Base-by-base conservation (phyloP, 192 early-diverging fungal species). In the Rhizoclosmatium sp. region DNA sequence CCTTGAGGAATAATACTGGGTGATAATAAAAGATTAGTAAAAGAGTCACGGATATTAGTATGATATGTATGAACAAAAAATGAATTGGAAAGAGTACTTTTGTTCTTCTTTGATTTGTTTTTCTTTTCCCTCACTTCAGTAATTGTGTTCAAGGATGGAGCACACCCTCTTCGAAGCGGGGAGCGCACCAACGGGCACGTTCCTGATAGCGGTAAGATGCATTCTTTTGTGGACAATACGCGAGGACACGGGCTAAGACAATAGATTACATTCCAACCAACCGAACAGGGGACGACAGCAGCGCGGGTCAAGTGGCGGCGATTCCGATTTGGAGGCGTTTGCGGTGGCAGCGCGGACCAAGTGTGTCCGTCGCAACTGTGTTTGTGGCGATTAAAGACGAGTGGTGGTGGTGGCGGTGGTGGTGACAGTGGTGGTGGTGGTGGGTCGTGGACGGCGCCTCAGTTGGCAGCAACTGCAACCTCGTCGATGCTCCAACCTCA, bases 291-390 rank as follows among this genome's bases (percentile, higher is more conserved):
- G 10, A 7, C 60, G 10, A 21, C 60, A 5, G 60, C 21, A 7
- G 60, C 60, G 21, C 60, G 60, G 14, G 21, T 62, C 19, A 62
- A 62, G 39, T 62, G 60, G 60, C 60, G 60, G 10, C 60, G 60
- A 4, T 23, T 62, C 14, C 60, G 60, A 19, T 10, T 10, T 41
- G 56, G n/a, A 14, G 56, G n/a, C 56, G 56, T 58, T 21, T 58
- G 56, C 56, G 56, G n/a, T 58, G n/a, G n/a, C 56, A 58, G n/a
- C 56, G 56, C 14, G 14, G 56, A 31, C 31, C 31, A 31, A 31
- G 31, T 31, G 31, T 31, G 31, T 5, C 66, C 44, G 42, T 12
- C 23, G 66, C 66, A 44, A 12, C 66, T 47, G 47, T 62, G 60
- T 21, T 9, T 23, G 21, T 62, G 60, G 60, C 7, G 21, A 1